phyloP scores from a whole-genome alignment of 257 asterid species.

The Verbena officinalis region DNA sequence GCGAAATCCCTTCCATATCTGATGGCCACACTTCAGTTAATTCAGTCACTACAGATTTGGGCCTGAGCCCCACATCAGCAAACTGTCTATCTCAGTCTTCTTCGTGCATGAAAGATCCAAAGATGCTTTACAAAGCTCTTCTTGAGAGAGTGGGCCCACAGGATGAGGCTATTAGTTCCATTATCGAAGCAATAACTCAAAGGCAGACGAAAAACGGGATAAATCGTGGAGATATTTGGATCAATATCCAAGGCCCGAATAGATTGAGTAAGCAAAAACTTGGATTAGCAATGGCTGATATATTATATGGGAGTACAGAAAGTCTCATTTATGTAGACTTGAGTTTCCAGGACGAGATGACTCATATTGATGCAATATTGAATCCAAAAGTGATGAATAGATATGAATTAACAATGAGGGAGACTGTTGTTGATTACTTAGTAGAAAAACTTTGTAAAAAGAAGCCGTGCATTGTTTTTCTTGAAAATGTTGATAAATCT shows the following conservation, averaged over 20 bases:
- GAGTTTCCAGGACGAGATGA: constrained; percentile 43
- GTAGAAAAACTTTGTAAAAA: constrained; percentile 67
- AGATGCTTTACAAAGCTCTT: constrained; percentile 55
- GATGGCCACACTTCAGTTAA: constrained; percentile 49
- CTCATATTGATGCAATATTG: constrained; percentile 28
- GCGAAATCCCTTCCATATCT: too few relatives aligned
- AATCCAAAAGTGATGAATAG: constrained; percentile 37
- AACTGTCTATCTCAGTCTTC: constrained; percentile 25
- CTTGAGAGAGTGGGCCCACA: constrained; percentile 56
- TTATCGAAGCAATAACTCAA: constrained; percentile 49
- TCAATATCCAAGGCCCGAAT: constrained; percentile 70
- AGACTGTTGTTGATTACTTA: constrained; percentile 68
- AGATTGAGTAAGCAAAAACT: constrained; percentile 63
- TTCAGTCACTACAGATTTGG: constrained; percentile 63
- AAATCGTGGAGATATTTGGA: constrained; percentile 59
- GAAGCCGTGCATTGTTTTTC: constrained; percentile 65
- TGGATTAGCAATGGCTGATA: constrained; percentile 62
- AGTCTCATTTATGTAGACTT: constrained; percentile 62
- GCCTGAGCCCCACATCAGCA: constrained; percentile 43
- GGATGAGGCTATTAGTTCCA: constrained; percentile 58
- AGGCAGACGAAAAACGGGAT: constrained; percentile 27
- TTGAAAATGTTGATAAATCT: constrained; percentile 74
- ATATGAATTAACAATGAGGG: constrained; percentile 50
- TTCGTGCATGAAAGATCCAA: constrained; percentile 46
- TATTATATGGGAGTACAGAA: constrained; percentile 54